These are phyloP conservation scores for Eutreptiella sp. DNA, from an alignment of 208 protist genomes.

Conservation along the genomic window DNA sequence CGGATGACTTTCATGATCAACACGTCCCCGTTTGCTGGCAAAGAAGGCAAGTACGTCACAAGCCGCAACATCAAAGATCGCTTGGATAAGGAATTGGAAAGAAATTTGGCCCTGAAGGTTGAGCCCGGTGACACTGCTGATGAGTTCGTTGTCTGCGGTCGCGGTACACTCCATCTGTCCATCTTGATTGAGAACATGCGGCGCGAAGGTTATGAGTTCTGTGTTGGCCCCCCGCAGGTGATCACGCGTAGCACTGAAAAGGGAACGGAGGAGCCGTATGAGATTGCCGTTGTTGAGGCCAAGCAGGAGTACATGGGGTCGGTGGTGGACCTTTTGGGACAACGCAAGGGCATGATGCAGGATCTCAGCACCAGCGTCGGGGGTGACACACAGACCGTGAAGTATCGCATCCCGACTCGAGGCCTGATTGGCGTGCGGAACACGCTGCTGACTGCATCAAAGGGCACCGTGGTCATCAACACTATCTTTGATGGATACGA, in stretches of 20 bases:
- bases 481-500: slow-evolving; percentile 39
- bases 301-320: slow-evolving; percentile 36
- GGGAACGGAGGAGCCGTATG: slow-evolving; percentile 53
- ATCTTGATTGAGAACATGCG: slow-evolving; percentile 95
- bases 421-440: slow-evolving; percentile 43
- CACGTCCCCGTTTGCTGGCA: slow-evolving; percentile 71
- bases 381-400: slow-evolving; percentile 33
- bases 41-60: slow-evolving; percentile 70
- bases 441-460: slow-evolving; percentile 41
- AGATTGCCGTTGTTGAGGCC: slow-evolving; percentile 59
- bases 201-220: slow-evolving; percentile 92
- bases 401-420: slow-evolving; percentile 41
- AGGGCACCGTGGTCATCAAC: slow-evolving; percentile 45
- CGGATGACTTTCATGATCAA: slow-evolving; percentile 79
- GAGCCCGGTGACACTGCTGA: slow-evolving; percentile 43
- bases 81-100: slow-evolving; percentile 78
- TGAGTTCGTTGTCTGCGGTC: slow-evolving; percentile 72
- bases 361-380: slow-evolving; percentile 36
- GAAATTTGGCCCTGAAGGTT: slow-evolving; percentile 83
- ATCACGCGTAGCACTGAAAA: slow-evolving; percentile 67
- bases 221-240: slow-evolving; percentile 84
- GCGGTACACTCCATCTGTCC: slow-evolving; percentile 92
- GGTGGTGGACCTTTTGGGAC: slow-evolving; percentile 43
- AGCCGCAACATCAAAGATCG: slow-evolving; percentile 58
- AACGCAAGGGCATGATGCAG: slow-evolving; percentile 41